Evolutionary conservation across 208 protist species (phyloP).

Genomic region (Entamoeba moshkovskii): DNA sequence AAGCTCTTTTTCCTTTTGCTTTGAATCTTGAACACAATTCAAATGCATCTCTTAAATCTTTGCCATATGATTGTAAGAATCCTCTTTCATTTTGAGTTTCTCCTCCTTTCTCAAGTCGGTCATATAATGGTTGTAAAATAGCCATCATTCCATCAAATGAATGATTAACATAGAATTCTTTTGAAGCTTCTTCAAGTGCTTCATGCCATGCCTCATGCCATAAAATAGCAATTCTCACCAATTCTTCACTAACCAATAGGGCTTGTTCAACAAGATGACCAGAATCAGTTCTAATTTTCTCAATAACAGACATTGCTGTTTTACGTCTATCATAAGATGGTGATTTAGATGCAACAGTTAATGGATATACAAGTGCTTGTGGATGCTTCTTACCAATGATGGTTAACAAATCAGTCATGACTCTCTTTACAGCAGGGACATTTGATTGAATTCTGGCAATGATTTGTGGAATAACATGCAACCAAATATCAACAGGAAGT

Average conservation of each 20-base stretch:
- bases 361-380: slow-evolving; percentile 92
- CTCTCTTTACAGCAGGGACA: slow-evolving; percentile 58
- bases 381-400: slow-evolving; percentile 82
- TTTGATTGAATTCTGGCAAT: slow-evolving; percentile 85
- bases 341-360: slow-evolving; percentile 77
- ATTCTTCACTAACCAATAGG: slow-evolving; percentile 75
- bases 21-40: background rate
- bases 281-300: background rate
- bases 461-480: slow-evolving; percentile 94
- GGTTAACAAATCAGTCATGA: slow-evolving; percentile 72
- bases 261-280: slow-evolving; percentile 70
- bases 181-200: slow-evolving; percentile 14
- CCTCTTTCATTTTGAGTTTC: background rate
- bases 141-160: background rate
- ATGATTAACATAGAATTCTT: background rate
- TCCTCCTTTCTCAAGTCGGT: background rate
- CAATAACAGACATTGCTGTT: background rate
- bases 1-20: background rate
- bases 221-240: slow-evolving; percentile 90
- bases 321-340: background rate
- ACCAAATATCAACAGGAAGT: slow-evolving; percentile 85
- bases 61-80: background rate
- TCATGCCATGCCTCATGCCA: slow-evolving; percentile 75
- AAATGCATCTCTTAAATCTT: background rate
- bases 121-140: background rate